phyloP scores from a whole-genome alignment of 1,284 basidiomycete species.

The Pyrrhoderma lamaoense region DNA sequence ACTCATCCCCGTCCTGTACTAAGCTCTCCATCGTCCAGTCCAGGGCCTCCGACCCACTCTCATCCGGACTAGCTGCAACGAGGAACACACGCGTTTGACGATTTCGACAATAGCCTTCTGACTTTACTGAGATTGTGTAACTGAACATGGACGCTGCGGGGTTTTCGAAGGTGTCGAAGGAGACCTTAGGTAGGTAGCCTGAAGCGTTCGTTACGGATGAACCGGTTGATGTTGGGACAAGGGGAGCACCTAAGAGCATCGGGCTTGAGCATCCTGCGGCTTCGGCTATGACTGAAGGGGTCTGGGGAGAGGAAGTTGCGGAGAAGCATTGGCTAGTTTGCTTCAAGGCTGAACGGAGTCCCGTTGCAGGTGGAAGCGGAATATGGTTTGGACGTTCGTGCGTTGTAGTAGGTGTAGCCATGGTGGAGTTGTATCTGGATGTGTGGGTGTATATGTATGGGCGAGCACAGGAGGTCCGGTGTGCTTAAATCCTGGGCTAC shows the following conservation, averaged over 20 bases:
- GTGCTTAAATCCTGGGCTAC: too few relatives aligned
- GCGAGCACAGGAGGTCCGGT: too few relatives aligned
- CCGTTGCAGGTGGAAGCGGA: conserved; percentile 8
- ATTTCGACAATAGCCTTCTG: conserved; percentile 72
- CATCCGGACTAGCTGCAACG: conserved; percentile 85
- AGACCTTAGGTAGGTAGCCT: conserved; percentile 78
- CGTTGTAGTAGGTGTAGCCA: too few relatives aligned
- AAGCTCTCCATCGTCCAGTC: conserved; percentile 86
- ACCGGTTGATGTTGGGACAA: conserved; percentile 7
- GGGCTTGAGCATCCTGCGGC: background rate
- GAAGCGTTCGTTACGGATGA: conserved; percentile 26
- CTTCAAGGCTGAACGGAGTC: conserved; percentile 47
- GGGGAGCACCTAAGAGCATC: background rate
- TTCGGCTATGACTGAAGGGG: conserved; percentile 21
- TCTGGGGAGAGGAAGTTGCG: conserved; percentile 20
- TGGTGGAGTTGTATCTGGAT: too few relatives aligned
- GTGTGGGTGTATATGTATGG: too few relatives aligned
- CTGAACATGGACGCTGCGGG: conserved; percentile 38
- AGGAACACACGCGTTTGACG: conserved; percentile 85
- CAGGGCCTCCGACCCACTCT: conserved; percentile 77
- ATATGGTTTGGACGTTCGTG: conserved; percentile 17
- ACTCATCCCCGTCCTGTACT: conserved; percentile 89
- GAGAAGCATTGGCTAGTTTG: conserved; percentile 23
- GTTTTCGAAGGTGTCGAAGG: conserved; percentile 60
- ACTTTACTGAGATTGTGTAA: conserved; percentile 75